Evolutionary conservation across 495 filamentous ascomycete species (phyloP).

Genomic region (Terfezia claveryi): DNA sequence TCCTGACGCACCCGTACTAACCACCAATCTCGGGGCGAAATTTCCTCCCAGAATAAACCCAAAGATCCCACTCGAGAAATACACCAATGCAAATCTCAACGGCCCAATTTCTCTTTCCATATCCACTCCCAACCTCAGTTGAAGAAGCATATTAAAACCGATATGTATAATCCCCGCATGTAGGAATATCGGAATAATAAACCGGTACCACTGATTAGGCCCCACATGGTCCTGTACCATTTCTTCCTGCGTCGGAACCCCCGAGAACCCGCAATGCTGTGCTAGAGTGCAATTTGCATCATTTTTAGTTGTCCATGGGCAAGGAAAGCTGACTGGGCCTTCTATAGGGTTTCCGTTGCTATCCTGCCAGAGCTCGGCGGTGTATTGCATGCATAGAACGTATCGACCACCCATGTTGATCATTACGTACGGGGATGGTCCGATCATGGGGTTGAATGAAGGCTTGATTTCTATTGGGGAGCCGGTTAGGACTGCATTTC

Average conservation of each 20-base stretch:
- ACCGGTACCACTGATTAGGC: conserved; percentile 90
- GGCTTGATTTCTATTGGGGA: conserved; percentile 72
- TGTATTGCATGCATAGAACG: conserved; percentile 81
- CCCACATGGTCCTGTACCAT: conserved; percentile 24
- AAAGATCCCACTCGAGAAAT: conserved; percentile 79
- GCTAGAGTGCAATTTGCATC: conserved; percentile 38
- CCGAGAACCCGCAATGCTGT: conserved; percentile 60
- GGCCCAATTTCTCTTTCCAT: conserved; percentile 78
- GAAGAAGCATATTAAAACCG: conserved; percentile 78
- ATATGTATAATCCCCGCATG: conserved; percentile 89
- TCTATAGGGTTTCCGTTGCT: neutral
- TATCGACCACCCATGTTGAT: conserved; percentile 95
- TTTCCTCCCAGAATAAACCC: conserved; percentile 92
- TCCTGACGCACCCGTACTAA: conserved; percentile 52
- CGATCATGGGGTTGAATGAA: conserved; percentile 87
- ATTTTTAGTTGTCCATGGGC: conserved; percentile 48
- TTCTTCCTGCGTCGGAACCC: conserved; percentile 15
- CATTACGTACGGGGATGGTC: conserved; percentile 67
- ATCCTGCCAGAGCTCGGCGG: conserved; percentile 38
- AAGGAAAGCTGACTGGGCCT: conserved; percentile 38
- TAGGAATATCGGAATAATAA: conserved; percentile 87
- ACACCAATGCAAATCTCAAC: conserved; percentile 68
- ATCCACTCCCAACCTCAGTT: conserved; percentile 65
- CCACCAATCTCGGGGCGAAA: conserved; percentile 38
- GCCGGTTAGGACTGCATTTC: conserved; percentile 43